A percentile compares a stretch with the other conserved stretches of the same genome.
These are phyloP conservation scores for Xylaria digitata DNA, from an alignment of 2,329 filamentous ascomycete genomes.

Conservation along the genomic window DNA sequence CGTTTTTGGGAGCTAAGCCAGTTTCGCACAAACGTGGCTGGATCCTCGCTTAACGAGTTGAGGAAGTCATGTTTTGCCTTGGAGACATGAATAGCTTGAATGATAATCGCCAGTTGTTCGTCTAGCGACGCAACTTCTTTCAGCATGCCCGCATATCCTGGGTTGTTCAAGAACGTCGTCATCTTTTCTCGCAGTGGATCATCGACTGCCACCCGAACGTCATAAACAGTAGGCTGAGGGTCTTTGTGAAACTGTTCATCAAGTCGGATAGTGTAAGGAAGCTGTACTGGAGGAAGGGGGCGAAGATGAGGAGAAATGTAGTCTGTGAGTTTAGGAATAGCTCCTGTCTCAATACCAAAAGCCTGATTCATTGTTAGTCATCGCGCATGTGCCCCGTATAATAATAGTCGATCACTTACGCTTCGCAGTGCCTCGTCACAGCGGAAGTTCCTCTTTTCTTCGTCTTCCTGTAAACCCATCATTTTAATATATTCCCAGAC, in stretches of 20 bases:
- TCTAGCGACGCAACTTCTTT: slow-evolving; percentile 82
- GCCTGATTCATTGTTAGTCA: slow-evolving; percentile 57
- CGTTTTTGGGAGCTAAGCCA: slow-evolving; percentile 94
- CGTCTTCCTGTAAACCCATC: slow-evolving; percentile 89
- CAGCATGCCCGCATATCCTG: slow-evolving; percentile 76
- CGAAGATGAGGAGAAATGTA: slow-evolving; percentile 82
- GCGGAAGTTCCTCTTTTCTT: slow-evolving; percentile 91
- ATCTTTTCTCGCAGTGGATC: slow-evolving; percentile 80
- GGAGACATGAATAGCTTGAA: slow-evolving; percentile 84
- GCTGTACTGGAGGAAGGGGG: slow-evolving; percentile 81
- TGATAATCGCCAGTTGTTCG: slow-evolving; percentile 83
- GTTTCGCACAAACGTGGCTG: slow-evolving; percentile 82
- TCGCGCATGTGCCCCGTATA: slow-evolving; percentile 6
- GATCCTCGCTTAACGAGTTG: slow-evolving; percentile 80
- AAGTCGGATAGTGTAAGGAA: slow-evolving; percentile 93
- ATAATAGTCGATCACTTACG: slow-evolving; percentile 61
- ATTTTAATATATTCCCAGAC: slow-evolving; percentile 95
- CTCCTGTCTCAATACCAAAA: slow-evolving; percentile 81
- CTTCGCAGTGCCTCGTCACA: slow-evolving; percentile 85
- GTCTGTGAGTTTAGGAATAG: slow-evolving; percentile 86
- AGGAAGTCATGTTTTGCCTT: slow-evolving; percentile 94
- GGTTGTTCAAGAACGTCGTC: slow-evolving; percentile 73
- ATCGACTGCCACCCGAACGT: slow-evolving; percentile 85
- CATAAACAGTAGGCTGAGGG: slow-evolving; percentile 85
- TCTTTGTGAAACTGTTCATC: slow-evolving; percentile 83